Base-by-base conservation (phyloP, 1,284 basidiomycete species). In the Heterobasidion parviporum region DNA sequence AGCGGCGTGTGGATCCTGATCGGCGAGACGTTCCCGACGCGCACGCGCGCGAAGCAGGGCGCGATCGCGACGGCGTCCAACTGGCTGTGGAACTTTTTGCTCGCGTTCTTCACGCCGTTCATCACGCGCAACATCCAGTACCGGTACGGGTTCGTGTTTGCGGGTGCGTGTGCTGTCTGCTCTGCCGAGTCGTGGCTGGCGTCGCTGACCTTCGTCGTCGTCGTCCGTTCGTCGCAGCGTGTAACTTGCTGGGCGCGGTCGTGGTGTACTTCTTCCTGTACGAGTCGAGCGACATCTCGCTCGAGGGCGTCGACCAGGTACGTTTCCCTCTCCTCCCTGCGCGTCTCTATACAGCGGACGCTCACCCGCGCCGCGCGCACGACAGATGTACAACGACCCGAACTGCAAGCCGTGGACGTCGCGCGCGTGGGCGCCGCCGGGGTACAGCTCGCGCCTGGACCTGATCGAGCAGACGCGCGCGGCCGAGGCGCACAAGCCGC, bases 201-300 rank as follows among this genome's bases (percentile, higher is more conserved):
- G 38, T 41, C 18, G 18, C n/a, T 49, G 9, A 26, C 2, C 18
- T 34, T 18, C 47, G 6, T 47, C 32, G 53, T 34, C 50, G 16
- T 41, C 34, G 50, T 14, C 32, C n/a, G n/a, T n/a, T n/a, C n/a
- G 15, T 26, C 57, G 64, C 63, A 58, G 74, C 73, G 16, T 77
- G 82, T 66, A 86, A 86, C 64, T 68, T 86, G 2, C 64, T 76
- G 10, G 85, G 81, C 52, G 82, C 83, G 7, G 62, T 83, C 50
- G 73, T 90, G 59, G 88, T 89, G 6, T 89, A 76, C 68, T 76
- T 89, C 65, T 90, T 89, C 80, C 75, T 92, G 3, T 91, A 90
- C 73, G 89, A 91, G 65, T 83, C 83, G 12, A 78, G 81, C 7
- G 79, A 83, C 61, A 74, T 91, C 53, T 80, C 82, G 9, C 75